These are phyloP conservation scores for Carex scoparia DNA, from an alignment of 176 grass and related monocot species.

Conservation along the genomic window DNA sequence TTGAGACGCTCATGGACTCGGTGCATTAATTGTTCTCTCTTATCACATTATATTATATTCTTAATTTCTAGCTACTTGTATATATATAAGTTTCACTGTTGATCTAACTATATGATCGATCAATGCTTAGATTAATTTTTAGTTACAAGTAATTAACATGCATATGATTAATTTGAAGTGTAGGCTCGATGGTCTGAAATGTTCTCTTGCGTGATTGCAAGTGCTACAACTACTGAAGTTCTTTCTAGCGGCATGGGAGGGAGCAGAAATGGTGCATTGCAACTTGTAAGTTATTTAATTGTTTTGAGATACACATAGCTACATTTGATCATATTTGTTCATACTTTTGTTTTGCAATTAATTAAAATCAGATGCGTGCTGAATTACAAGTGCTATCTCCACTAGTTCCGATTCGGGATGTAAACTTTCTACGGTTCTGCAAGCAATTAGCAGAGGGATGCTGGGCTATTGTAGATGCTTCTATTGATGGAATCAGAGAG, in stretches of 20 bases:
- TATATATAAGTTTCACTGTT: neutral
- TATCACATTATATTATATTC: neutral
- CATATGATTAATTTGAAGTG: constrained; percentile 20
- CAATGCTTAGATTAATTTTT: neutral
- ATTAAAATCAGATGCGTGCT: constrained; percentile 65
- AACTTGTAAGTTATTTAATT: constrained; percentile 55
- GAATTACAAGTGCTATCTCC: constrained; percentile 86
- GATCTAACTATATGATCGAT: neutral
- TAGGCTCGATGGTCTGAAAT: constrained; percentile 59
- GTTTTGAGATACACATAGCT: neutral
- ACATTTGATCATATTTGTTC: neutral
- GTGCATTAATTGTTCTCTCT: constrained; percentile 35
- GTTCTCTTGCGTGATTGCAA: constrained; percentile 83
- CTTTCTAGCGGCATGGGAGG: constrained; percentile 54
- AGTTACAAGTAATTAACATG: neutral
- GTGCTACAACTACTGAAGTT: constrained; percentile 48
- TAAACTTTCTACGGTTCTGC: constrained; percentile 77
- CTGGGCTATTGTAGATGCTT: constrained; percentile 90
- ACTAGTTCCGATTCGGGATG: constrained; percentile 62
- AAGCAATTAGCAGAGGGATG: constrained; percentile 58
- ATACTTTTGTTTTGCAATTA: constrained; percentile 5
- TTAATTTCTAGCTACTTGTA: neutral
- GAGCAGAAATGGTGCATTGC: constrained; percentile 77
- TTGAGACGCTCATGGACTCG: constrained; percentile 79
- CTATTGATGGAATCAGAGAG: constrained; percentile 59